These are phyloP conservation scores for Pseudodiploospora longispora DNA, from an alignment of 2,329 filamentous ascomycete genomes.

Conservation along the genomic window DNA sequence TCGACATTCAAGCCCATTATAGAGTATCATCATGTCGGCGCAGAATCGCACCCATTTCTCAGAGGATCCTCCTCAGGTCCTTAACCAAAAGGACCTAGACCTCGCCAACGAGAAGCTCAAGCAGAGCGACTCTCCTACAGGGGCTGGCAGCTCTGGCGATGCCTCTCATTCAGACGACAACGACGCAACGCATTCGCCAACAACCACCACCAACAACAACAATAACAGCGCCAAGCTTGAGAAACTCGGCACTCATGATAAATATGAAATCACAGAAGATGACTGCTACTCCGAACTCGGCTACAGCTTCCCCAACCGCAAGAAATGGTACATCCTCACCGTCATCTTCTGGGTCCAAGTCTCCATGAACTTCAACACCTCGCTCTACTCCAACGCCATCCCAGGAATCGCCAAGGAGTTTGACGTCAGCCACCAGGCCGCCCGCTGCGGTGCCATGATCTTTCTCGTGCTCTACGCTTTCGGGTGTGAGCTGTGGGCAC, in stretches of 20 bases:
- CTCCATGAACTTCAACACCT: slow-evolving; percentile 75
- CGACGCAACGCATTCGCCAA: slow-evolving; percentile 3
- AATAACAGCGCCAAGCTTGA: slow-evolving; percentile 18
- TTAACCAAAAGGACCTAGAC: slow-evolving; percentile 26
- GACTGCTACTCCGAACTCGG: slow-evolving; percentile 61
- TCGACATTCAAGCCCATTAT: no score
- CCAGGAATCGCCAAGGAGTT: slow-evolving; percentile 60
- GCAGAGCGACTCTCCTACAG: slow-evolving; percentile 10
- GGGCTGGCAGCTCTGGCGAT: slow-evolving; percentile 2
- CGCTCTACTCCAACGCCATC: slow-evolving; percentile 63
- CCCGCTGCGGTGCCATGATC: slow-evolving; percentile 65
- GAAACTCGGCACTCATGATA: slow-evolving; percentile 30
- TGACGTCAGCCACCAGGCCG: slow-evolving; percentile 57
- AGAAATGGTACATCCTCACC: slow-evolving; percentile 67
- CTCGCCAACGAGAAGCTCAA: slow-evolving; percentile 31
- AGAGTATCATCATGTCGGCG: slow-evolving; percentile 6
- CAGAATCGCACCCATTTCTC: slow-evolving; percentile 23
- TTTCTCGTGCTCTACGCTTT: slow-evolving; percentile 77
- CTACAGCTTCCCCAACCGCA: slow-evolving; percentile 49
- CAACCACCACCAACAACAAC: slow-evolving; percentile 23
- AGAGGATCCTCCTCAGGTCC: slow-evolving; percentile 29
- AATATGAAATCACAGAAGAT: slow-evolving; percentile 40
- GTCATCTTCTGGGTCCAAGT: slow-evolving; percentile 67
- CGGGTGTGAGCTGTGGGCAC: slow-evolving; percentile 82
- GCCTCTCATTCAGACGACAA: slow-evolving; percentile 7